Conservation (phyloP, 1,284 basidiomycete genomes). For the Amanita bisporigera region DNA sequence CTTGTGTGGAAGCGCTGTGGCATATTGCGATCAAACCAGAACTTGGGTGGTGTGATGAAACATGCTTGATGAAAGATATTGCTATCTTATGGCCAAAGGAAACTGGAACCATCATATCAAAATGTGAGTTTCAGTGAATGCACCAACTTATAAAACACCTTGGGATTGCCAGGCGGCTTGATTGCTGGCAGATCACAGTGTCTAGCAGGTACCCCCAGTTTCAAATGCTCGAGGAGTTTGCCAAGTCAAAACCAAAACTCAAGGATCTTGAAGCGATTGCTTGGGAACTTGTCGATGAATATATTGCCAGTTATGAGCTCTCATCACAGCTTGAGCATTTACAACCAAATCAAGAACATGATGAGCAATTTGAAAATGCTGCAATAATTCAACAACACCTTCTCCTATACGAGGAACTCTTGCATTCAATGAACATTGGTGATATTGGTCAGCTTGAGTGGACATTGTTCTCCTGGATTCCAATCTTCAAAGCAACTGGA, state of each 20-base stretch:
- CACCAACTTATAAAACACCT: slow-evolving; percentile 41
- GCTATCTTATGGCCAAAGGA: slow-evolving; percentile 28
- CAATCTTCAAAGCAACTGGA: slow-evolving; percentile 38
- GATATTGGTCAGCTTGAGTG: slow-evolving; percentile 45
- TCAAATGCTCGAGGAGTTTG: slow-evolving; percentile 2
- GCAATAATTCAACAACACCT: background rate
- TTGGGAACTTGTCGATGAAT: too few species aligned
- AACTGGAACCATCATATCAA: slow-evolving; percentile 29
- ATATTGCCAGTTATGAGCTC: too few species aligned
- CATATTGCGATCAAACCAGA: slow-evolving; percentile 28
- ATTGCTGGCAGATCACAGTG: slow-evolving; percentile 26
- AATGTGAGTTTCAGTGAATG: slow-evolving; percentile 39
- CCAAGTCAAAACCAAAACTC: background rate
- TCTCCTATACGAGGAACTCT: slow-evolving; percentile 30
- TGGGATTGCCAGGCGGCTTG: slow-evolving; percentile 9
- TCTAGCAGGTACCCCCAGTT: slow-evolving; percentile 21
- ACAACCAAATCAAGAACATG: too few species aligned
- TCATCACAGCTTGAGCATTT: too few species aligned
- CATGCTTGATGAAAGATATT: slow-evolving; percentile 25
- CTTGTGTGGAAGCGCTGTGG: slow-evolving; percentile 42
- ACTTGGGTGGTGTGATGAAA: slow-evolving; percentile 19
- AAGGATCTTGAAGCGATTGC: too few species aligned
- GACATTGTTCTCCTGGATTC: too few species aligned
- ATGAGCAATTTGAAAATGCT: too few species aligned
- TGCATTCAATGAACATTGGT: slow-evolving; percentile 39